Base-by-base conservation (phyloP, 2,329 filamentous ascomycete genomes). In the Leptoxyphium fumago region DNA sequence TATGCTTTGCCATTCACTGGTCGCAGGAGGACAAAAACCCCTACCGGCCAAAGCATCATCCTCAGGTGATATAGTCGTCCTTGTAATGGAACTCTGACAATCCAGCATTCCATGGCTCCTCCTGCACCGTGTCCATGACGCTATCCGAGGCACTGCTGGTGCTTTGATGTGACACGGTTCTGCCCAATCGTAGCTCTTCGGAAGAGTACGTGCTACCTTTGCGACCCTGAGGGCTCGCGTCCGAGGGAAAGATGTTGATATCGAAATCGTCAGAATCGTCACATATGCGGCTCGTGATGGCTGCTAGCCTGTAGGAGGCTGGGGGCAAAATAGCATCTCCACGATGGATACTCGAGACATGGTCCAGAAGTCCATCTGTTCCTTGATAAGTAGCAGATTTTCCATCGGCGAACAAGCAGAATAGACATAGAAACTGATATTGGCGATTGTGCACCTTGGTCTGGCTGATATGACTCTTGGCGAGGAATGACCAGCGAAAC, bases 401-500 rank as follows among this genome's bases (percentile, higher is more conserved):
- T 30, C 55, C 55, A 2, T 56, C 58, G 47, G 61, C 55, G 8
- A 64, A 63, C 42, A 62, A 64, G 49, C 69, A 72, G 48, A 71
- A 71, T 18, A 70, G 59, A 49, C 69, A 72, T 17, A 64, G 66
- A 50, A 63, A 71, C 3, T 52, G 57, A 42, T 54, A 59, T 29
- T 55, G 46, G 38, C 55, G 46, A 42, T 48, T 54, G 40, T 49
- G 53, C 43, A 56, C 52, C 18, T 56, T 55, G 39, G 60, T 62
- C 45, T 61, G 52, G 10, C 51, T 43, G 10, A 69, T 58, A 51
- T 72, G 68, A 15, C 56, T 63, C 49, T 71, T 69, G 9, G 68
- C 68, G 2, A 72, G 57, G 45, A 71, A 72, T 6, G 57, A 50
- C 65, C 67, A 71, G 10, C 67, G 64, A 46, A 66, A 68, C 11